These are phyloP conservation scores for Protomyces pachydermus DNA, from an alignment of 1,139 yeast species.

Conservation along the genomic window DNA sequence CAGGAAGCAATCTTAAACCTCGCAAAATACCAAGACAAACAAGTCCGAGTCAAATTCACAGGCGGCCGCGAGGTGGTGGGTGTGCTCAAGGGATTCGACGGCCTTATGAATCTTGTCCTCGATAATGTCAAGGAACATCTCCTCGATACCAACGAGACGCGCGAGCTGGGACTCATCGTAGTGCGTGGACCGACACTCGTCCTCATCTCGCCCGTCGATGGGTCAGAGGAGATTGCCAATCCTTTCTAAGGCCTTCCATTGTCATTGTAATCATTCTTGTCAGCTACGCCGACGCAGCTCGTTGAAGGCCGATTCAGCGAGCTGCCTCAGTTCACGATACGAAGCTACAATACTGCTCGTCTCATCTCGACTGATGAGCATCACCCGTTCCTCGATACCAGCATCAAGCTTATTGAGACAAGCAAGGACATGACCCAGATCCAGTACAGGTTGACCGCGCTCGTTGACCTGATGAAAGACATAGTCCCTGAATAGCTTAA, in stretches of 20 bases:
- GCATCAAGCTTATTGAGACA: constrained; percentile 86
- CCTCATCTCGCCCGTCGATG: constrained; percentile 78
- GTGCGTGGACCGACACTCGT: constrained; percentile 80
- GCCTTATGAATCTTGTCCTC: constrained; percentile 84
- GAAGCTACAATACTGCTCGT: constrained; percentile 72
- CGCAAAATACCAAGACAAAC: constrained; percentile 67
- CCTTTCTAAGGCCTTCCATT: constrained; percentile 47
- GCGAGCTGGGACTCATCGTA: constrained; percentile 70
- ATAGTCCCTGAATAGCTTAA: constrained; percentile 74
- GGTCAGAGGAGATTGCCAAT: constrained; percentile 70
- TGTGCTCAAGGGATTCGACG: constrained; percentile 79
- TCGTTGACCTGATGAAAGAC: constrained; percentile 82
- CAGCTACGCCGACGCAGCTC: constrained; percentile 40
- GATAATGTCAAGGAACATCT: constrained; percentile 73
- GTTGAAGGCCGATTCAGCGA: constrained; percentile 68
- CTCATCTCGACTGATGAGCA: constrained; percentile 78
- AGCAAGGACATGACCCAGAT: constrained; percentile 72
- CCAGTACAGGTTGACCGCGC: constrained; percentile 69
- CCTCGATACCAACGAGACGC: constrained; percentile 46
- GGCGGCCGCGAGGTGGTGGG: constrained; percentile 87
- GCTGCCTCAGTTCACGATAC: constrained; percentile 63
- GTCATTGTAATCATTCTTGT: not conserved
- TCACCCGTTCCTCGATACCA: constrained; percentile 76
- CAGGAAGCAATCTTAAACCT: constrained; percentile 86
- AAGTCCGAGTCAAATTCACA: constrained; percentile 70